phyloP scores from a whole-genome alignment of 345 rosid genomes.

The Reutealis trisperma region DNA sequence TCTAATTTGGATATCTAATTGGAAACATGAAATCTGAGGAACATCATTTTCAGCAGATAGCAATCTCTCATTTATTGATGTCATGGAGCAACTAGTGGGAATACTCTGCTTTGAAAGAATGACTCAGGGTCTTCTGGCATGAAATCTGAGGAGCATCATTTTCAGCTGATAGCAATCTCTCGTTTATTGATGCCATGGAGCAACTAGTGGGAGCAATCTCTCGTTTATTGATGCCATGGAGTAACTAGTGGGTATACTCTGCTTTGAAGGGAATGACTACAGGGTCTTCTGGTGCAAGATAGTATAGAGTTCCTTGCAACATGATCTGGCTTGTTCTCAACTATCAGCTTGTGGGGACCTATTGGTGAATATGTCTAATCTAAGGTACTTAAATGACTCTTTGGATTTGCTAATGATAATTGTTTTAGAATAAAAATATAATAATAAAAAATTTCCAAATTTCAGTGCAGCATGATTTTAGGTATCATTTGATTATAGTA shows the following conservation, averaged over 20 bases:
- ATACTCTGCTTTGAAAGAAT: not conserved
- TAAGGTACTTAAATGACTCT: conserved; percentile 5
- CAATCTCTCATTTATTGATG: not conserved
- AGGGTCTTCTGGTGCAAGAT: not conserved
- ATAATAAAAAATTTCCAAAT: not conserved
- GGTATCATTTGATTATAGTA: not conserved
- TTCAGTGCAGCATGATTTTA: not conserved
- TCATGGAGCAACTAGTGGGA: not conserved
- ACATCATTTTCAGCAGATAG: not conserved
- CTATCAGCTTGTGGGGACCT: not conserved
- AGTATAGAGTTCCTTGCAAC: not conserved
- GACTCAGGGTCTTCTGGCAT: not conserved
- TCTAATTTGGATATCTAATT: not conserved
- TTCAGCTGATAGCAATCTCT: not conserved
- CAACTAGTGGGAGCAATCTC: not conserved
- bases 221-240: not conserved
- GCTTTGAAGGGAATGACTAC: not conserved
- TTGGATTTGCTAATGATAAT: not conserved
- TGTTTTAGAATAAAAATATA: not conserved
- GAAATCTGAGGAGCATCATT: not conserved
- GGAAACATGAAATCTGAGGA: not conserved
- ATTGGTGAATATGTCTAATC: not conserved
- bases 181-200: not conserved
- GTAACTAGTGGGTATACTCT: not conserved
- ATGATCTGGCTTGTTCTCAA: not conserved